Evolutionary conservation across 352 stramenopile genomes (phyloP).

Genomic region (Halophytophthora batemanensis): DNA sequence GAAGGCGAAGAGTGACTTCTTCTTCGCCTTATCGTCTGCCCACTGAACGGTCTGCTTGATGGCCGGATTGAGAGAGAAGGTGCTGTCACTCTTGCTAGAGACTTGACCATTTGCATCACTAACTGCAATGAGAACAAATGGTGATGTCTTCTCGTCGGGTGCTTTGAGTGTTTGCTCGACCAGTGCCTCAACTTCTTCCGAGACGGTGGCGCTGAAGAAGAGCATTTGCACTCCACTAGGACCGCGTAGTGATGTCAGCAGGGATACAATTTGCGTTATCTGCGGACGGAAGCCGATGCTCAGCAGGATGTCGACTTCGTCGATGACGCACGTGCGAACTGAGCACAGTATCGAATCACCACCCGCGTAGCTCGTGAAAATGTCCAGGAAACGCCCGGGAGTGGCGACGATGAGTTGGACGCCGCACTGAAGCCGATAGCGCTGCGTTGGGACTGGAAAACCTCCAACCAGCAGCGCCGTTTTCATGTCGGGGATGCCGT

Average conservation of each 20-base stretch:
- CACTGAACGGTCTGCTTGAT: conserved; percentile 42
- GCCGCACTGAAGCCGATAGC: conserved; percentile 54
- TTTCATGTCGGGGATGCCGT: conserved; percentile 54
- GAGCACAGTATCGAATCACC: conserved; percentile 15
- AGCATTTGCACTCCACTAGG: conserved; percentile 34
- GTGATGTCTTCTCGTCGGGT: conserved; percentile 1
- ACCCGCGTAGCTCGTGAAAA: conserved; percentile 35
- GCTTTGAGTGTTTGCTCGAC: conserved; percentile 32
- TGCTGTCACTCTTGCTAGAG: neutral
- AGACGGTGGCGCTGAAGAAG: conserved; percentile 62
- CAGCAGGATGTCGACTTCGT: conserved; percentile 80
- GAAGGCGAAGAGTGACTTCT: conserved; percentile 46
- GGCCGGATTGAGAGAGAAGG: conserved; percentile 24
- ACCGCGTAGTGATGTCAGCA: conserved; percentile 15
- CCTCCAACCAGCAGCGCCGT: conserved; percentile 67
- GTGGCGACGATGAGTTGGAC: conserved; percentile 70
- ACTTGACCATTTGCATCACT: conserved; percentile 5
- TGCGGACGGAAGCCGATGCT: conserved; percentile 50
- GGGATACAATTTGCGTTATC: conserved; percentile 45
- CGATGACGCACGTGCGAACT: conserved; percentile 44
- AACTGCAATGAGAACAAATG: conserved; percentile 37
- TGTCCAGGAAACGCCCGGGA: conserved; percentile 57
- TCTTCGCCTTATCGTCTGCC: conserved; percentile 60
- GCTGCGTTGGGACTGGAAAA: conserved; percentile 56
- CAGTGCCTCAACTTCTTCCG: conserved; percentile 33